A percentile compares a stretch with the other conserved stretches of the same genome.
Evolutionary conservation across 1,139 yeast genomes (phyloP).

Genomic region (Komagataea norvegica): DNA sequence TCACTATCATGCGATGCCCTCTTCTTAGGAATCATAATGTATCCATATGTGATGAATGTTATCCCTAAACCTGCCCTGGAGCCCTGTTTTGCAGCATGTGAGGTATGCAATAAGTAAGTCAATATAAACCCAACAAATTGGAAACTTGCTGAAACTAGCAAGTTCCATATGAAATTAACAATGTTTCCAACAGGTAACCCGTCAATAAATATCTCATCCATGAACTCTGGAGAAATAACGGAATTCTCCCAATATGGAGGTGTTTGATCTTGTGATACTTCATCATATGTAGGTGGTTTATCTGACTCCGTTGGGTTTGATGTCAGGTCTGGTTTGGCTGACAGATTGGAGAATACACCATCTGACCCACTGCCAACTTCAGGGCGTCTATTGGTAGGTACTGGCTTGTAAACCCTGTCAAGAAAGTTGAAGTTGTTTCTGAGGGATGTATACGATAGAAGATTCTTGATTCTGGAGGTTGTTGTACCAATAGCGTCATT

Average conservation of each 20-base stretch:
- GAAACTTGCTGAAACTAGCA: conserved; percentile 81
- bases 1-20: conserved; percentile 25
- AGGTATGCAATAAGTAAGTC: conserved; percentile 87
- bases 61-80: conserved; percentile 89
- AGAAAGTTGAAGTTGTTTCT: conserved; percentile 32
- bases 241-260: conserved; percentile 98
- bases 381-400: conserved; percentile 2
- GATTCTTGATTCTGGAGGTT: conserved; percentile 1
- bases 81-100: conserved; percentile 97
- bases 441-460: conserved; percentile 13
- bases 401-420: conserved; percentile 29
- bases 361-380: conserved; percentile 55
- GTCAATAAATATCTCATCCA: conserved; percentile 88
- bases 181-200: conserved; percentile 95
- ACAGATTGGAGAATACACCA: conserved; percentile 88
- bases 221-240: conserved; percentile 74
- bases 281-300: conserved; percentile 90
- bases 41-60: conserved; percentile 76
- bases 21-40: conserved; percentile 53
- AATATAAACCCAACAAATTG: conserved; percentile 91
- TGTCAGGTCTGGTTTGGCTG: conserved; percentile 68
- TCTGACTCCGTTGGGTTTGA: conserved; percentile 40
- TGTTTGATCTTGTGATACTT: conserved; percentile 89
- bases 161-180: conserved; percentile 86
- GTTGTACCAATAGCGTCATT: neutral